Base-by-base conservation (phyloP, 176 grass and related monocot species). In the Phragmites australis region DNA sequence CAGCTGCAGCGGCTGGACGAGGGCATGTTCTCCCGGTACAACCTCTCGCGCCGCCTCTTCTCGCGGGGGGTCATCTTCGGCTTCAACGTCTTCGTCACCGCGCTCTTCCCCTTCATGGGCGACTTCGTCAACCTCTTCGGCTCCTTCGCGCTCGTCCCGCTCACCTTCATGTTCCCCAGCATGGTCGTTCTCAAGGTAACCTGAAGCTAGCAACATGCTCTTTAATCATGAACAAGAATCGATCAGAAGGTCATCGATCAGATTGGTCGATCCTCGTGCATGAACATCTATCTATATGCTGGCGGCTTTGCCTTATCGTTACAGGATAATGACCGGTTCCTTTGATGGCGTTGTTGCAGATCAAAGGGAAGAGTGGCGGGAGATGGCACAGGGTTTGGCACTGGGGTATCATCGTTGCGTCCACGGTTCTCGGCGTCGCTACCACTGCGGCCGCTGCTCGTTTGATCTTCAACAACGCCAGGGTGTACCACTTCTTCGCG, bases 51-150 rank as follows among this genome's bases (percentile, higher is more conserved):
- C 0, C 69, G 93, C 9, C 63, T 93, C 81, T 26, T 85, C n/a
- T 66, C 79, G 50, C 68, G 93, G 49, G 90, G 37, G n/a, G 3
- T 89, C 29, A 49, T 97, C 41, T 97, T 97, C 46, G 91, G 78
- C 37, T 43, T 81, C 46, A 97, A 97, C 94, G 46, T 87, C 55
- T 78, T 97, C 71, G 74, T 97, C 63, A 85, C 88, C 13, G 88
- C 91, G 51, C 62, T 93, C 44, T 93, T 97, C 81, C 94, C 94
- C 0, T 97, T 97, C 87, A 97, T 97, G 91, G 94, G 94, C 21
- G 91, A 97, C 83, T 91, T 97, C 53, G 93, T 97, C 45, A 97
- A 93, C 86, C 88, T 97, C 56, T 80, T 97, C 41, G 91, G 94
- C 44, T 93, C 88, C 11, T 97, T 97, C 86, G 83, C 91, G 21